These are phyloP conservation scores for Gossypium anomalum DNA, from an alignment of 345 rosid genomes.

Conservation along the genomic window DNA sequence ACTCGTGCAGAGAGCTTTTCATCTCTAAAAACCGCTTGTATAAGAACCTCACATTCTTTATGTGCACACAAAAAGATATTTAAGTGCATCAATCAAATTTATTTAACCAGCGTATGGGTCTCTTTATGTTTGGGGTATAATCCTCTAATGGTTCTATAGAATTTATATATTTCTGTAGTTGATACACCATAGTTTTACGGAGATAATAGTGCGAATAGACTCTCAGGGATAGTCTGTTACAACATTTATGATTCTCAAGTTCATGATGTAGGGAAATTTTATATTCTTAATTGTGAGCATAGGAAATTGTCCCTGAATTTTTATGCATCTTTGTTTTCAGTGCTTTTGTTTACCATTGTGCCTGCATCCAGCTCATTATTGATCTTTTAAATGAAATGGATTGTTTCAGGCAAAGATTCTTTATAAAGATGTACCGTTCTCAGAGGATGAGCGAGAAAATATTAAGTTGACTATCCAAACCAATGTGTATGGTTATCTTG, in stretches of 20 bases:
- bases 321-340: constrained; percentile 4
- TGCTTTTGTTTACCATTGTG: background rate
- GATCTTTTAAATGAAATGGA: constrained; percentile 3
- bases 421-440: constrained; percentile 73
- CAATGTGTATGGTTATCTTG: constrained; percentile 84
- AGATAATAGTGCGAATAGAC: background rate
- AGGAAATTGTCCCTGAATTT: constrained; percentile 3
- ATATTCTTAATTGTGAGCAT: background rate
- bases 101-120: background rate
- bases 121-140: background rate
- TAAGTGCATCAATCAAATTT: background rate
- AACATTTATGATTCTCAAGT: background rate
- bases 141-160: background rate
- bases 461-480: constrained; percentile 80
- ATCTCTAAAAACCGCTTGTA: background rate
- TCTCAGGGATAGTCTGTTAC: background rate
- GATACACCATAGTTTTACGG: background rate
- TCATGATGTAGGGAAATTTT: background rate
- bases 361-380: background rate
- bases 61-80: background rate
- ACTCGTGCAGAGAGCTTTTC: background rate
- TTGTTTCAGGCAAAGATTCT: constrained; percentile 87
- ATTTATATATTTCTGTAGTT: background rate
- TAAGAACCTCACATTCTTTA: background rate
- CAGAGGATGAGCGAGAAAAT: constrained; percentile 77